These are phyloP conservation scores for Amanita fuliginea DNA, from an alignment of 768 basidiomycete genomes.

Conservation along the genomic window DNA sequence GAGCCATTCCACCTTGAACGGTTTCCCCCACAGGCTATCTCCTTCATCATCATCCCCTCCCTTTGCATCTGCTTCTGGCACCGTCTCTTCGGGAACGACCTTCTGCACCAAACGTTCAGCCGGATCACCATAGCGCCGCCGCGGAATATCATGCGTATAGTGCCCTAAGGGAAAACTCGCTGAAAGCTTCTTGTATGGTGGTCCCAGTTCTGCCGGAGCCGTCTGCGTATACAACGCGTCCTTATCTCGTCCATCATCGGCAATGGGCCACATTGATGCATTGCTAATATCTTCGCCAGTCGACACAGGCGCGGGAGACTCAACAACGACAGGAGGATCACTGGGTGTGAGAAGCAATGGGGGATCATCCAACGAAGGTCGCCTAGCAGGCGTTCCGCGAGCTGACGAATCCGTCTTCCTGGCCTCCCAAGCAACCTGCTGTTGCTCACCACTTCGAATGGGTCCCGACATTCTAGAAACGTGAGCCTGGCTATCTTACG, in stretches of 20 bases:
- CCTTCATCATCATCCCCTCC: constrained; percentile 15
- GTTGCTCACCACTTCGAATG: constrained; percentile 38
- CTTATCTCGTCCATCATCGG: neutral
- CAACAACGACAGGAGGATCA: constrained; percentile 27
- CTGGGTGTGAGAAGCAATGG: constrained; percentile 19
- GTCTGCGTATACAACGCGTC: constrained; percentile 19
- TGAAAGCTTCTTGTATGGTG: constrained; percentile 21
- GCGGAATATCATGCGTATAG: neutral
- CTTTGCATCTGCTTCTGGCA: neutral
- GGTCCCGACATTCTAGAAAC: constrained; percentile 57
- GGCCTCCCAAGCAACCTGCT: constrained; percentile 45
- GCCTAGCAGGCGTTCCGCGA: constrained; percentile 11
- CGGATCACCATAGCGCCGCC: neutral
- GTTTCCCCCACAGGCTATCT: constrained; percentile 52
- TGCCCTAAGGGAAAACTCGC: neutral
- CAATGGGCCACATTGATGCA: neutral
- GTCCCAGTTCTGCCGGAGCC: constrained; percentile 44
- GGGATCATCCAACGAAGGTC: constrained; percentile 1
- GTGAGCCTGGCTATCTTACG: neutral
- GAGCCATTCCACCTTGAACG: constrained; percentile 81
- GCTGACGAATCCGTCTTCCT: constrained; percentile 7
- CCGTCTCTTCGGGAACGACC: neutral
- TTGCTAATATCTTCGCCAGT: neutral
- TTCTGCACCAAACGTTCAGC: neutral
- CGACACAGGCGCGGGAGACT: constrained; percentile 28